Evolutionary conservation across 768 basidiomycete genomes (phyloP), one percentile per base, ranked within the genome.

Genomic region (Termitomyces bulborhizus): DNA sequence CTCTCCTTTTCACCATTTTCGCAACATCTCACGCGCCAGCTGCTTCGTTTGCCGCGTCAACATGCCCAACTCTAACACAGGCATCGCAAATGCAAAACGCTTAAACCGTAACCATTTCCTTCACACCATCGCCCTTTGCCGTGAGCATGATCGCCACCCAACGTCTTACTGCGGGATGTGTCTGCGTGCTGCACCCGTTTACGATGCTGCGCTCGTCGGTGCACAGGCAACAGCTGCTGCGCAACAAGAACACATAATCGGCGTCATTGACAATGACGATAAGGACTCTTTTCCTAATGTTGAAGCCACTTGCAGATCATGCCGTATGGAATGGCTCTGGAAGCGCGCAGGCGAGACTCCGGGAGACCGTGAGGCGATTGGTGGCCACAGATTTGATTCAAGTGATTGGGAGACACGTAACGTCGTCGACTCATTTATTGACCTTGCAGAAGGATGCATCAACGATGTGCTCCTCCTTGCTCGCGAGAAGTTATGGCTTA

Each of bases 1-100:
- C 40, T 72, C 80, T 0, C 75, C 81, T 5, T 85, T 81, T 62
- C 77, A 73, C 43, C 87, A 89, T 63, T 84, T 82, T 66, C 83
- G 81, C 42, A 76, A 78, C 53, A 80, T 90, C 60, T 68, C 78
- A 39, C 65, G 61, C 24, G 73, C 67, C 55, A 78, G 78, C 29
- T 91, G 88, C 69, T 68, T 76, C 42, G 78, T 89, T 32, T 91
- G 88, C 71, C 80, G 88, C 16, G 73, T 90, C 63, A 90, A 89
- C 66, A 67, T 69, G 2, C 85, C 88, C 1, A 70, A 68, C 56
- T 70, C 75, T 3, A 73, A 69, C 32, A 57, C 68, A 4, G 88
- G 86, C 6, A 76, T 89, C 21, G 73, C 73, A 1, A 56, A 59
- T 32, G 81, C 76, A 16, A 85, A 83, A 66, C 76, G 79, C 41